Evolutionary conservation across 2,329 filamentous ascomycete species (phyloP).

Genomic region (Chrysosporium queenslandicum): DNA sequence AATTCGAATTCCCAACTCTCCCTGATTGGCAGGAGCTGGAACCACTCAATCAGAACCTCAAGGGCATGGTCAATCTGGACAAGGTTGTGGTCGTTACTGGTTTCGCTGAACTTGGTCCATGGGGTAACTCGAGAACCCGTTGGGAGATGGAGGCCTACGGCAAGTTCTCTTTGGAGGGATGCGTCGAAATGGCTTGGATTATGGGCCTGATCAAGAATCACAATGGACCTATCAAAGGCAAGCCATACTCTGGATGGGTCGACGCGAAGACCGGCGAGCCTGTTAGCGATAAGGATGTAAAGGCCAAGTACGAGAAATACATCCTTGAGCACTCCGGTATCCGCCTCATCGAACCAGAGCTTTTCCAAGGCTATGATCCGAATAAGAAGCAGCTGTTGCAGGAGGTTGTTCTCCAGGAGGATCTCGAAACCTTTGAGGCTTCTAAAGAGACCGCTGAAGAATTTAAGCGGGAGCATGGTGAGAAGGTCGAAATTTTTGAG

Average conservation of each 20-base stretch:
- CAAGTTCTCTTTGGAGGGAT: conserved; percentile 93
- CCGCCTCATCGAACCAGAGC: conserved; percentile 90
- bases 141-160: conserved; percentile 99
- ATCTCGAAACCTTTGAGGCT: conserved; percentile 91
- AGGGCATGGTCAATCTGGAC: conserved; percentile 97
- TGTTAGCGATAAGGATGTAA: conserved; percentile 96
- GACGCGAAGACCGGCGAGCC: conserved; percentile 89
- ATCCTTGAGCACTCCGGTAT: conserved; percentile 97
- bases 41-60: conserved; percentile 76
- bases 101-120: conserved; percentile 90
- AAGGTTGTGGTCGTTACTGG: conserved; percentile 97
- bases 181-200: conserved; percentile 99
- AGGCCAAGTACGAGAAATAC: conserved; percentile 92
- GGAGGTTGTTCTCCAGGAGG: conserved; percentile 94
- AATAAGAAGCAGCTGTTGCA: conserved; percentile 98
- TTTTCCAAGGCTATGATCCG: conserved; percentile 94
- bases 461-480: conserved; percentile 92
- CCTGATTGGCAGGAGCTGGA: conserved; percentile 86
- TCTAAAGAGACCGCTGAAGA: conserved; percentile 96
- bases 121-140: conserved; percentile 94
- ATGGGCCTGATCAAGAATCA: conserved; percentile 99
- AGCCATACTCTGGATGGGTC: conserved; percentile 91
- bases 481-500: conserved; percentile 96
- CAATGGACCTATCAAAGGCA: conserved; percentile 90
- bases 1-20: conserved; percentile 84